Conservation (phyloP, 441 rosid genomes). For the Corymbia calophylla region DNA sequence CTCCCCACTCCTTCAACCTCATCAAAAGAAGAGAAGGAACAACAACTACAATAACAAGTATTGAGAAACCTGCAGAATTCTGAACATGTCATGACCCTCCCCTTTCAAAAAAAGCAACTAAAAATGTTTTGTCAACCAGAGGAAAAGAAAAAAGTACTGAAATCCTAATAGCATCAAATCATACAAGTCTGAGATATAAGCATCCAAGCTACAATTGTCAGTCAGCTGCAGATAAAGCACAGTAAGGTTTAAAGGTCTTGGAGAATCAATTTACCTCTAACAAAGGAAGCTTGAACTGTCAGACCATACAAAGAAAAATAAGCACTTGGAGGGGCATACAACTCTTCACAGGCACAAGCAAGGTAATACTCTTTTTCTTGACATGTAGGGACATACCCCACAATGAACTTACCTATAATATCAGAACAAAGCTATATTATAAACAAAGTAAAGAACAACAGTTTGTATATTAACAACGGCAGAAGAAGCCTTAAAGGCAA, state of each 20-base stretch:
- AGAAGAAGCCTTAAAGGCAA: neutral
- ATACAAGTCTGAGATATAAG: neutral
- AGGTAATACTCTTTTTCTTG: conserved; percentile 88
- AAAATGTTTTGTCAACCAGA: neutral
- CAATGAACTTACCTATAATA: conserved; percentile 68
- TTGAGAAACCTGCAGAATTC: neutral
- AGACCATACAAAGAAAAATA: conserved; percentile 85
- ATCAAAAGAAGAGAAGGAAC: neutral
- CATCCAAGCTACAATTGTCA: neutral
- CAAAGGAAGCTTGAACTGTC: conserved; percentile 90
- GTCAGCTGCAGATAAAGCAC: neutral
- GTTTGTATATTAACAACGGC: neutral
- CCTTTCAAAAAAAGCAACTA: neutral
- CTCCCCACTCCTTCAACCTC: neutral
- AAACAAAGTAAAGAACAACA: neutral
- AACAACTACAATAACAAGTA: neutral
- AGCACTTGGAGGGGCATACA: conserved; percentile 93
- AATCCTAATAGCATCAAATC: neutral
- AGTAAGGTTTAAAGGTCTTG: neutral
- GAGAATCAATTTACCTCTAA: conserved; percentile 50
- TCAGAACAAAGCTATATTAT: neutral
- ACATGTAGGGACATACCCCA: conserved; percentile 72
- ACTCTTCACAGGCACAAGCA: conserved; percentile 80
- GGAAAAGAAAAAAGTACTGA: neutral
- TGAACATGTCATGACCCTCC: neutral